Evolutionary conservation across 768 basidiomycete genomes (phyloP).

Genomic region (Cystofilobasidium bisporidii): DNA sequence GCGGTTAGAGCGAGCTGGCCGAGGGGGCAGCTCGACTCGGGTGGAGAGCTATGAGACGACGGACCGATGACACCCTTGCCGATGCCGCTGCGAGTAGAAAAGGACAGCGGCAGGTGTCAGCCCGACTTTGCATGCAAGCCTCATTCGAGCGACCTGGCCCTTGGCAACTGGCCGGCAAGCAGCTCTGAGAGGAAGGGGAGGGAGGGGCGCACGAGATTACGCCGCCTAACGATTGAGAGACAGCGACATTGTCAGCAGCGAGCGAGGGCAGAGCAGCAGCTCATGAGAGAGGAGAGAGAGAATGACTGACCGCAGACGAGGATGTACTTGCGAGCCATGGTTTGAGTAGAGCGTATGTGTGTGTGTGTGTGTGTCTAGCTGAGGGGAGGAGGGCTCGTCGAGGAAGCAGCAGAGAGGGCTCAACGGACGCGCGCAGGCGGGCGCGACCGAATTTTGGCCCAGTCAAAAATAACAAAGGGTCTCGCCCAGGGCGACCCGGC

Average conservation of each 20-base stretch:
- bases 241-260: no score
- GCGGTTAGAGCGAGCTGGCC: no score
- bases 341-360: no score
- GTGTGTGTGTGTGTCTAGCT: no score
- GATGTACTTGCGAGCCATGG: slow-evolving; percentile 87
- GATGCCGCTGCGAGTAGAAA: slow-evolving; percentile 55
- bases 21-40: no score
- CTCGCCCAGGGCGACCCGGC: no score
- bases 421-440: neutral
- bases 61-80: slow-evolving; percentile 98
- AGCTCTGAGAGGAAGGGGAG: neutral
- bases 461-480: no score
- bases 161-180: no score
- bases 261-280: no score
- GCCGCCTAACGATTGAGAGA: no score
- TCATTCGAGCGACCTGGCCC: no score
- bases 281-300: neutral
- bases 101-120: neutral
- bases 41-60: slow-evolving; percentile 28
- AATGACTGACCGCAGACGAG: slow-evolving; percentile 66
- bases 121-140: neutral
- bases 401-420: neutral
- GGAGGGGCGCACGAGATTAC: slow-evolving; percentile 56
- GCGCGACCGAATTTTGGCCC: no score
- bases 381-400: neutral